phyloP scores from a whole-genome alignment of 805 yeast genomes.

The Saccharomycopsis capsularis region DNA sequence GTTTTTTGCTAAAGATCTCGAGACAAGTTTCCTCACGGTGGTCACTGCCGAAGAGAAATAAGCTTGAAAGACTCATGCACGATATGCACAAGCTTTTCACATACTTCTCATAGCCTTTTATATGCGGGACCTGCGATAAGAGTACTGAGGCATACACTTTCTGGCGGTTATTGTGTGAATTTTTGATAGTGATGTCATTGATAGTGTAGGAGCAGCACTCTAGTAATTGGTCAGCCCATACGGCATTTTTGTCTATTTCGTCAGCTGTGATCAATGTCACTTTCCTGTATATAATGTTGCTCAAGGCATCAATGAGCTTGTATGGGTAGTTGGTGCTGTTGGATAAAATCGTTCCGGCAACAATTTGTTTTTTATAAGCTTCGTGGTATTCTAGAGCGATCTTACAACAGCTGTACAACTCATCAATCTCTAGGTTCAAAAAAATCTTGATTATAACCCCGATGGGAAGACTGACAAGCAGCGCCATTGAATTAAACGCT shows the following conservation, averaged over 20 bases:
- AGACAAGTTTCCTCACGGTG: not conserved
- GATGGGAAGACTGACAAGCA: not conserved
- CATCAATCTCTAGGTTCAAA: not conserved
- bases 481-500: not conserved
- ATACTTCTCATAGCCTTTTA: not conserved
- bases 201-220: not conserved
- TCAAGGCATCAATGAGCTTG: not conserved
- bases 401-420: not conserved
- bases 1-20: not conserved
- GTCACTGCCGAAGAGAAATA: not conserved
- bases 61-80: not conserved
- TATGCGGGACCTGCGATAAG: not conserved
- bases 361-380: too few species aligned
- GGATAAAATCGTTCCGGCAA: too few species aligned
- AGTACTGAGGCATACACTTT: not conserved
- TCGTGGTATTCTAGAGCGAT: not conserved
- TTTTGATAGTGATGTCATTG: conserved; percentile 1
- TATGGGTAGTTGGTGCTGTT: not conserved
- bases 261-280: not conserved
- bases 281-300: not conserved
- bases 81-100: not conserved
- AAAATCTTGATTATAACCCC: not conserved
- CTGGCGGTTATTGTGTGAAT: not conserved
- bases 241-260: not conserved
- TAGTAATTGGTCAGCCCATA: conserved; percentile 9